phyloP scores from a whole-genome alignment of 129 eudicot species.

The Flaveria robusta region DNA sequence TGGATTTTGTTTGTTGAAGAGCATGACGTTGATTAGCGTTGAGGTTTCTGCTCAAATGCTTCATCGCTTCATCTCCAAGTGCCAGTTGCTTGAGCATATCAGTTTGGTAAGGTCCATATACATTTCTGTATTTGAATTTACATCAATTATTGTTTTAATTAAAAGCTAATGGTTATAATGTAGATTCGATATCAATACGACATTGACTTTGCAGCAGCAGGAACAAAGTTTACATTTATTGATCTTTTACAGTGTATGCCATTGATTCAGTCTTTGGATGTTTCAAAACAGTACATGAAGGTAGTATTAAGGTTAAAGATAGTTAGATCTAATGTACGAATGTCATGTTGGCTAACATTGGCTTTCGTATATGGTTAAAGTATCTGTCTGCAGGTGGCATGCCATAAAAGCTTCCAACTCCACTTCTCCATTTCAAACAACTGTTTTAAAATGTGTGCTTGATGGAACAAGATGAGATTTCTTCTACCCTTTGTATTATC shows the following conservation, averaged over 20 bases:
- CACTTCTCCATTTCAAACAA: not conserved
- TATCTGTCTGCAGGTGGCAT: not conserved
- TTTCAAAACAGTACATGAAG: too few species aligned
- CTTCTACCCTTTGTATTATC: conserved; percentile 6
- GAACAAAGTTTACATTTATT: conserved; percentile 15
- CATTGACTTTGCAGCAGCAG: not conserved
- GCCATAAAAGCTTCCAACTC: not conserved
- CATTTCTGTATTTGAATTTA: not conserved
- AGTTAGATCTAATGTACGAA: too few species aligned
- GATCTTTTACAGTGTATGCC: too few species aligned
- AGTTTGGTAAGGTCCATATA: conserved; percentile 10
- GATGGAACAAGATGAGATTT: not conserved
- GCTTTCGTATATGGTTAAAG: not conserved
- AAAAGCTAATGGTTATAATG: not conserved
- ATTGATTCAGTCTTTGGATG: too few species aligned
- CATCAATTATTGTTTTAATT: not conserved
- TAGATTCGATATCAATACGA: not conserved
- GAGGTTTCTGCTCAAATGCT: conserved; percentile 3
- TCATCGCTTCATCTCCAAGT: conserved; percentile 22
- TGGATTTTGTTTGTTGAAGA: conserved; percentile 11
- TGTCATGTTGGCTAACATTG: too few species aligned
- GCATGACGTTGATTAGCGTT: not conserved
- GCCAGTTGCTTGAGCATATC: conserved; percentile 30
- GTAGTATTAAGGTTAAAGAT: too few species aligned
- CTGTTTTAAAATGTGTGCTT: not conserved